A percentile compares a stretch with the other conserved stretches of the same genome.
Conservation (phyloP, 164 flowering plant genomes). For the Kalanchoe fedtschenkoi region DNA sequence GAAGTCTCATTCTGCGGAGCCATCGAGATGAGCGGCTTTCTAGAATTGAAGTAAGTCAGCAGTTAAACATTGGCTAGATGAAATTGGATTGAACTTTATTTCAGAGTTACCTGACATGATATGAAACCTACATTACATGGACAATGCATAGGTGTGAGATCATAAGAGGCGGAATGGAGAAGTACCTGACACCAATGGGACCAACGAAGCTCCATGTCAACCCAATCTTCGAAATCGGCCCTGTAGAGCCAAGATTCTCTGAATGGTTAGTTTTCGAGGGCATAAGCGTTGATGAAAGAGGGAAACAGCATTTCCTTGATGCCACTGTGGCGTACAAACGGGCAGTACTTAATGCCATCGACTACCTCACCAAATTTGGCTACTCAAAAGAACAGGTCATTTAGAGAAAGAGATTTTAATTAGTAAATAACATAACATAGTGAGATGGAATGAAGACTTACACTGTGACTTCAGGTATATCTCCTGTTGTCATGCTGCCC, state of each 20-base stretch:
- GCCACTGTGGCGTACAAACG: slow-evolving; percentile 88
- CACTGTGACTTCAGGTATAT: slow-evolving; percentile 38
- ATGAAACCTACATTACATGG: not conserved
- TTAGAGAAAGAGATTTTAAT: not conserved
- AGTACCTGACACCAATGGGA: slow-evolving; percentile 95
- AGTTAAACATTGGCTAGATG: not conserved
- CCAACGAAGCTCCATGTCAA: slow-evolving; percentile 90
- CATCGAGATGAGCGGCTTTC: slow-evolving; percentile 95
- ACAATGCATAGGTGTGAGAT: slow-evolving; percentile 59
- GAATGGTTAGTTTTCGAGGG: slow-evolving; percentile 98
- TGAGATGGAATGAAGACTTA: not conserved
- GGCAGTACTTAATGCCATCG: slow-evolving; percentile 89
- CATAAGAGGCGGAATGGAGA: slow-evolving; percentile 80
- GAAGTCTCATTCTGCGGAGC: slow-evolving; percentile 97
- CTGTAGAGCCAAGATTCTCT: slow-evolving; percentile 88
- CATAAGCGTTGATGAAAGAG: slow-evolving; percentile 91
- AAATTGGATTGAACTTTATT: not conserved
- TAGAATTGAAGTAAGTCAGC: slow-evolving; percentile 71
- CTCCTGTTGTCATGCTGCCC: slow-evolving; percentile 89
- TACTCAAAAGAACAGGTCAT: slow-evolving; percentile 88
- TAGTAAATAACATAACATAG: not conserved
- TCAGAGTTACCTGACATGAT: no score
- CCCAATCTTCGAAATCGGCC: slow-evolving; percentile 93
- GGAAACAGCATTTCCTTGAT: slow-evolving; percentile 85
- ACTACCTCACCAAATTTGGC: slow-evolving; percentile 80